phyloP scores from a whole-genome alignment of 371 early-diverging fungal genomes.

The Mortierella sp. region DNA sequence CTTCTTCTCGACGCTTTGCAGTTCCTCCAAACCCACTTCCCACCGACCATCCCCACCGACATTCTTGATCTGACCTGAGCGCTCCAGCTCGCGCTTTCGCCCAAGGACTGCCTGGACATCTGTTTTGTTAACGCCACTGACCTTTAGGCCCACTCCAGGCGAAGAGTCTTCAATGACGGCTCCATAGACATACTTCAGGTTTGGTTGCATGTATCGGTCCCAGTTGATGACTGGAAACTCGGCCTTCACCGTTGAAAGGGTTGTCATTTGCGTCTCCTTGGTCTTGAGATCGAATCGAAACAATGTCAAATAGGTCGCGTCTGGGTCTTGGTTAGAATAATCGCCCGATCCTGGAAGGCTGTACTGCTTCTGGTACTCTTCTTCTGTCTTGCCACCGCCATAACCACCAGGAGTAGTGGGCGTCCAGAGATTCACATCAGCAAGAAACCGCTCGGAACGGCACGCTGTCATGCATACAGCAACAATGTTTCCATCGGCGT shows the following conservation, averaged over 20 bases:
- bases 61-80: slow-evolving; percentile 4
- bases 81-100: slow-evolving; percentile 10
- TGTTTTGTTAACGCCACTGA: slow-evolving; percentile 30
- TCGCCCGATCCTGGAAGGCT: slow-evolving; percentile 21
- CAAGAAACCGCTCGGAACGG: slow-evolving; percentile 30
- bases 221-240: slow-evolving; percentile 39
- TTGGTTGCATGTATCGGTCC: slow-evolving; percentile 26
- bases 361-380: slow-evolving; percentile 21
- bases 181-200: slow-evolving; percentile 24
- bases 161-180: slow-evolving; percentile 12
- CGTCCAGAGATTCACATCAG: slow-evolving; percentile 31
- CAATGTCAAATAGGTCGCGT: slow-evolving; percentile 35
- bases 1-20: slow-evolving; percentile 14
- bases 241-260: slow-evolving; percentile 15
- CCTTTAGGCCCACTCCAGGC: slow-evolving; percentile 16
- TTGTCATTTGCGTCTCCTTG: slow-evolving; percentile 26
- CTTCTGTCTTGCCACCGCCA: slow-evolving; percentile 35
- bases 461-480: slow-evolving; percentile 43
- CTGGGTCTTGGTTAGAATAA: slow-evolving; percentile 35
- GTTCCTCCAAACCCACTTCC: slow-evolving; percentile 32
- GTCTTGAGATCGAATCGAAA: slow-evolving; percentile 49
- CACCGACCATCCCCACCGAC: slow-evolving; percentile 24
- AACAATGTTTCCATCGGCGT: slow-evolving; percentile 31
- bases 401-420: slow-evolving; percentile 8
- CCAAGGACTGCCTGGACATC: slow-evolving; percentile 24